Base-by-base conservation (phyloP, 2,329 filamentous ascomycete species). In the Penicillium sp. region DNA sequence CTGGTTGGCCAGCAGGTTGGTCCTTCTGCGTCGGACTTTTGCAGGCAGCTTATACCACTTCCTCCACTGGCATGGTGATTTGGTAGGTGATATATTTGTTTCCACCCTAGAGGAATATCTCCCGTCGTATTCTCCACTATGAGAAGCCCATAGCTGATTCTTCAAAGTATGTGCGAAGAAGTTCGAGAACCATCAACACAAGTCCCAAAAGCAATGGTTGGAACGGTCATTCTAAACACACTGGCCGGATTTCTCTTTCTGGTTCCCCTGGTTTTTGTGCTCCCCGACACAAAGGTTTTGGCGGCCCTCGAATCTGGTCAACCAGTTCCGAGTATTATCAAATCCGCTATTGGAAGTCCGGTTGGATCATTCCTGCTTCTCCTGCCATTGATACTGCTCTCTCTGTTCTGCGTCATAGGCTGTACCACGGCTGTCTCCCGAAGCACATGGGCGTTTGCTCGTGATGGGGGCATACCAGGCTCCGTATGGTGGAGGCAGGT, bases 61-160 rank as follows among this genome's bases (percentile, higher is more conserved):
- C 85, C 1, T 80, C 82, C 1, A 69, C 80, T 34, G 85, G 85
- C 69, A 88, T 88, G 85, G 84, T 88, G 52, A 83, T 87, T 64
- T 84, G 81, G 81, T 83, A 72, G 75, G 80, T 74, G 40, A 53
- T 13, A 41, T 49, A 5, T n/a, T 19, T 15, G n/a, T 4, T 19
- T 37, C 21, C 31, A 4, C 21, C 43, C 9, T 19, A 13, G 13
- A 34, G 2, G 3, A 34, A 21, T 12, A 42, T n/a, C 17, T 29
- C 17, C 12, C 8, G 3, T 31, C 17, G 21, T 28, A 42, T n/a
- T 31, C 6, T 10, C 3, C 17, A n/a, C 17, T 9, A 21, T 31
- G 12, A n/a, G n/a, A 22, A n/a, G 4, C 7, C 13, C 21, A 21
- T 31, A 42, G 24, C 55, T 56, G 49, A 44, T 22, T 1, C 6